A percentile compares a stretch with the other conserved stretches of the same genome.
These are phyloP conservation scores for Beverwykella pulmonaria DNA, from an alignment of 495 filamentous ascomycete species.

Conservation along the genomic window DNA sequence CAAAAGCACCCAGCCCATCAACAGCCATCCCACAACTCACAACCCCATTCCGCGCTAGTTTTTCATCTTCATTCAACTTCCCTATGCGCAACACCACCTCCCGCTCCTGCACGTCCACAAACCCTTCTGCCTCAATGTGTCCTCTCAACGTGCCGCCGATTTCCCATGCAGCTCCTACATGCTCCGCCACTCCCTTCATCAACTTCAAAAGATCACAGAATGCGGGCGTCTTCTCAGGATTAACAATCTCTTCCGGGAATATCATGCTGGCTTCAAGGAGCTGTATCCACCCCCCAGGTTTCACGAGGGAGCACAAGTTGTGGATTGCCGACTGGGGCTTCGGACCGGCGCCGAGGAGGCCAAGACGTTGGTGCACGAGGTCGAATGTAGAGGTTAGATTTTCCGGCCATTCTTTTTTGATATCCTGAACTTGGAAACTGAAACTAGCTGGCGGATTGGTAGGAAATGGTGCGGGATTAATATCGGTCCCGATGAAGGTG, in stretches of 20 bases:
- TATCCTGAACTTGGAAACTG: conserved; percentile 1
- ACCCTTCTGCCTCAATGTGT: not conserved
- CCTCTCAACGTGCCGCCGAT: not conserved
- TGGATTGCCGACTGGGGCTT: not conserved
- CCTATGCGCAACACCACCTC: not conserved
- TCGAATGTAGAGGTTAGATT: not conserved
- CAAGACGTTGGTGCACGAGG: conserved; percentile 3
- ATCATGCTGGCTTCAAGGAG: not conserved
- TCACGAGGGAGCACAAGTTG: not conserved
- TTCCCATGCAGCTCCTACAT: not conserved
- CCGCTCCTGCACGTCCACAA: not conserved
- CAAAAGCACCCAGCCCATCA: not conserved
- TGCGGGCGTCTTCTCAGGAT: not conserved
- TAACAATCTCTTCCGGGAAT: conserved; percentile 3
- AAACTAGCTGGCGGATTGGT: not conserved
- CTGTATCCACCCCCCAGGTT: conserved; percentile 4
- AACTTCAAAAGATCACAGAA: not conserved
- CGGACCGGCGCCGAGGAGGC: not conserved
- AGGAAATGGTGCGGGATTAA: conserved; percentile 1
- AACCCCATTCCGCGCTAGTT: not conserved
- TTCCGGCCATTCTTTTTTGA: conserved; percentile 1
- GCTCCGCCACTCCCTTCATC: not conserved
- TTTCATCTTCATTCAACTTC: not conserved
- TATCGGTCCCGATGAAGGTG: conserved; percentile 6
- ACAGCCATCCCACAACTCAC: not conserved